Evolutionary conservation across 1,284 basidiomycete genomes (phyloP), one percentile per base, ranked within the genome.

Genomic region (Malassezia japonica): DNA sequence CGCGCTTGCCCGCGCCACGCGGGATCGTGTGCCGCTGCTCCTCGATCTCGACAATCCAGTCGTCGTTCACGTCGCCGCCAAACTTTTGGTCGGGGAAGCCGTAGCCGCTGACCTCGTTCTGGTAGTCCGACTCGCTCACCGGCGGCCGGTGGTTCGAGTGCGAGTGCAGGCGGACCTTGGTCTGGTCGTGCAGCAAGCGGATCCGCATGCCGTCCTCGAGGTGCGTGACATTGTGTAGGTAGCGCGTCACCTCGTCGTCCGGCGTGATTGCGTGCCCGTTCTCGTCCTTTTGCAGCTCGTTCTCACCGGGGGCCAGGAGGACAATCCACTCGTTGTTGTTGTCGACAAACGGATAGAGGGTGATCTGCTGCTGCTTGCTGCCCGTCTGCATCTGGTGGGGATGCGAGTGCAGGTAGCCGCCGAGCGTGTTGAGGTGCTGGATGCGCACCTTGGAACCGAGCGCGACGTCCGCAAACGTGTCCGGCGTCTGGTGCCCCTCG

Each of bases 121-220:
- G 94, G 78, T 95, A 99, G 64, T 99, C 94, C 47, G 94, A 89
- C 53, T 98, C 92, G 40, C 87, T 90, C n/a, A 98, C 83, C 13
- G 91, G 90, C 3, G 94, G 87, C 32, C 92, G 84, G 51, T 65
- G 54, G 60, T 85, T 76, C 62, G 95, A 90, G 75, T 99, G 94
- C 41, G 87, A 90, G 77, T 98, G 94, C 4, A 98, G 80, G 46
- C 84, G 81, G 74, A 89, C 92, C 61, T 85, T 80, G 0, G 91
- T 92, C 21, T 77, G 49, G 38, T 83, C 76, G 75, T 98, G 94
- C 39, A 84, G 79, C 28, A 99, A 77, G 61, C 87, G 87, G 76
- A 99, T 80, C 63, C 83, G 83, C 60, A 80, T 79, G 10, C 82
- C 82, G 20, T 83, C 76, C 16, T 77, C 78, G 63, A 96, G 76